phyloP scores from a whole-genome alignment of 129 eudicot species.

The Lactuca sativa region DNA sequence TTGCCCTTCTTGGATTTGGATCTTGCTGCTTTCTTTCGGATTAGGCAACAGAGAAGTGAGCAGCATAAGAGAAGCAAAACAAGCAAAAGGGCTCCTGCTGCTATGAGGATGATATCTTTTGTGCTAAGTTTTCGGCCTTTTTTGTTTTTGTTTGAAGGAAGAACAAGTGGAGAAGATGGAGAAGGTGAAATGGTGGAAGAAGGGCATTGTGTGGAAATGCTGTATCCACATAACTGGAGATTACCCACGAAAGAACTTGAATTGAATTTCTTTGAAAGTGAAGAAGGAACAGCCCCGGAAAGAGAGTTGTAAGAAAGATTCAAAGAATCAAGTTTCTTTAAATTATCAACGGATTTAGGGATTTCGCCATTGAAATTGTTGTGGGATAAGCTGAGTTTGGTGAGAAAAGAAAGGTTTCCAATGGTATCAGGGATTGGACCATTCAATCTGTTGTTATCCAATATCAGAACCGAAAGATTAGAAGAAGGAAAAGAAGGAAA shows the following conservation, averaged over 20 bases:
- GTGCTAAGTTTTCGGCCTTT: slow-evolving; percentile 56
- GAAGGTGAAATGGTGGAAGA: slow-evolving; percentile 31
- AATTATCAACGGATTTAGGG: slow-evolving; percentile 47
- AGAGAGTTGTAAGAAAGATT: slow-evolving; percentile 71
- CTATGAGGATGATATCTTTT: slow-evolving; percentile 78
- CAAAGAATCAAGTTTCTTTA: slow-evolving; percentile 50
- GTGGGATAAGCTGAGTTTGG: slow-evolving; percentile 54
- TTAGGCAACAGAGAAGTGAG: slow-evolving; percentile 66
- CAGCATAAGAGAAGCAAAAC: slow-evolving; percentile 68
- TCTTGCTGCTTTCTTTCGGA: slow-evolving; percentile 61
- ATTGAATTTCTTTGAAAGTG: slow-evolving; percentile 59
- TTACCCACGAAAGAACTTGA: slow-evolving; percentile 82
- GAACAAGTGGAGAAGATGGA: slow-evolving; percentile 44
- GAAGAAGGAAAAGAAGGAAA: slow-evolving; percentile 48
- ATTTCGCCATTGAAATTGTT: slow-evolving; percentile 72
- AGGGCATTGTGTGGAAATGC: slow-evolving; percentile 55
- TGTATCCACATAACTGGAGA: slow-evolving; percentile 73
- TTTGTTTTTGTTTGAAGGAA: slow-evolving; percentile 12
- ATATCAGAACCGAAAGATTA: slow-evolving; percentile 44
- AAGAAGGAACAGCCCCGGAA: slow-evolving; percentile 69
- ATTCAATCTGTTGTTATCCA: slow-evolving; percentile 49
- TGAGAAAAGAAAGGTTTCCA: slow-evolving; percentile 46
- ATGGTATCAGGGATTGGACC: slow-evolving; percentile 52
- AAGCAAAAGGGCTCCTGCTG: slow-evolving; percentile 66
- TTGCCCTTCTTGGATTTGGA: slow-evolving; percentile 51